Conservation (phyloP, 352 stramenopile species). For the Hyaloperonospora brassicae region DNA sequence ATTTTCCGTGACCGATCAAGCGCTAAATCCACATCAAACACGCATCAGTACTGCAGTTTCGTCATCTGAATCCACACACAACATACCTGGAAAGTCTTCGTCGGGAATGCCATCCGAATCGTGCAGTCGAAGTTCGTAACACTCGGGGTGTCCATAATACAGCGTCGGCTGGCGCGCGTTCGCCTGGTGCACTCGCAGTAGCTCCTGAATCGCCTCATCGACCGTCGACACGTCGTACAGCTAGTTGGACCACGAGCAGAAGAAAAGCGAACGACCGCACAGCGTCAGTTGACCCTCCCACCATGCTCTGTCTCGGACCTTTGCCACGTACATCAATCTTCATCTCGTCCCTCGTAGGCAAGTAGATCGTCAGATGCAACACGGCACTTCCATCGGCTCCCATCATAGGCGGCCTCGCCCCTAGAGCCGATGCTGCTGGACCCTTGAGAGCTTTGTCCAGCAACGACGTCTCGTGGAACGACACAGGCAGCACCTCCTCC, state of each 20-base stretch:
- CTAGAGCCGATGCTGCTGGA: slow-evolving; percentile 30
- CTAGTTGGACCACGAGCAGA: slow-evolving; percentile 22
- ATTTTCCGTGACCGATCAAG: slow-evolving; percentile 82
- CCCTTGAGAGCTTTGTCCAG: slow-evolving; percentile 76
- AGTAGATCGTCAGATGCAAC: slow-evolving; percentile 78
- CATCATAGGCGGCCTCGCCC: slow-evolving; percentile 52
- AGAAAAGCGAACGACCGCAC: neutral
- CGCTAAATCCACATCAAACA: slow-evolving; percentile 25
- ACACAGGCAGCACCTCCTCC: slow-evolving; percentile 55
- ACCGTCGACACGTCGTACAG: slow-evolving; percentile 82
- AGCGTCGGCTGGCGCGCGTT: slow-evolving; percentile 52
- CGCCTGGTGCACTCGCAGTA: slow-evolving; percentile 63
- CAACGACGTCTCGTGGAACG: slow-evolving; percentile 58
- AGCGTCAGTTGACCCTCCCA: neutral
- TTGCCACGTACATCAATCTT: slow-evolving; percentile 66
- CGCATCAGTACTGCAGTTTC: neutral
- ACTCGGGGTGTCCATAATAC: slow-evolving; percentile 83
- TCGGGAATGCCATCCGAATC: slow-evolving; percentile 78
- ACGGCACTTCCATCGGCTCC: slow-evolving; percentile 54
- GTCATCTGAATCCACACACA: neutral
- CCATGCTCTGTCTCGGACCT: neutral
- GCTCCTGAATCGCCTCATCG: slow-evolving; percentile 82
- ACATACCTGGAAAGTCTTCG: slow-evolving; percentile 76
- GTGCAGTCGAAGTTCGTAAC: slow-evolving; percentile 80
- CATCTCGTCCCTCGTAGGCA: slow-evolving; percentile 78